Percentiles rank a stretch among this genome's conserved stretches.
Conservation (phyloP, 225 moss, liverwort and hornwort genomes). For the Lunularia cruciata region DNA sequence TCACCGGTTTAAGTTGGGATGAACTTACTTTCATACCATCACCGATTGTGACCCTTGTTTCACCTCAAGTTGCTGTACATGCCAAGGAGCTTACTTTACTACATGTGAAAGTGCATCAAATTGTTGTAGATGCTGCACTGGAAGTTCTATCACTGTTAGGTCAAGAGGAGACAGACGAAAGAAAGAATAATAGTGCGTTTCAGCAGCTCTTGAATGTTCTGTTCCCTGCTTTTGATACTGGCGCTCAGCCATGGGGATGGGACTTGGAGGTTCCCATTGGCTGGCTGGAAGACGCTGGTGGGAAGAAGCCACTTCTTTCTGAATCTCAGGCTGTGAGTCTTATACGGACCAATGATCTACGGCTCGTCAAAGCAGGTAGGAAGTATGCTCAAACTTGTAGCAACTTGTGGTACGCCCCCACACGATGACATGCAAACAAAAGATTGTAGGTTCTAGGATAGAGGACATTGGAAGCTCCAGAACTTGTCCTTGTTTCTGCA, state of each 20-base stretch:
- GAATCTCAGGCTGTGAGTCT: slow-evolving; percentile 74
- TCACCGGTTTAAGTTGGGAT: slow-evolving; percentile 46
- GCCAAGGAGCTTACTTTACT: slow-evolving; percentile 28
- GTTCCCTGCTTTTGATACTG: slow-evolving; percentile 50
- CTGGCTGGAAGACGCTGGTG: slow-evolving; percentile 74
- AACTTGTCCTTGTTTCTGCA: no score
- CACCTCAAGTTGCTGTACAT: slow-evolving; percentile 45
- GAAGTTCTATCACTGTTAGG: slow-evolving; percentile 74
- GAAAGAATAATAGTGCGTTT: slow-evolving; percentile 52
- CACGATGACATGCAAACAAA: no score
- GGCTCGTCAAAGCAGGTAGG: slow-evolving; percentile 84
- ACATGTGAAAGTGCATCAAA: slow-evolving; percentile 62
- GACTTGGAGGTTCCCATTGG: slow-evolving; percentile 52
- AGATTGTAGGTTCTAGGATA: no score
- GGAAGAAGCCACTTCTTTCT: slow-evolving; percentile 62
- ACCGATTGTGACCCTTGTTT: slow-evolving; percentile 67
- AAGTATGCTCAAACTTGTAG: no score
- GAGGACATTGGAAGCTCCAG: no score
- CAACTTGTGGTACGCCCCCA: no score
- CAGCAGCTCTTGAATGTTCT: slow-evolving; percentile 59
- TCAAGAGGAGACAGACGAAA: slow-evolving; percentile 46
- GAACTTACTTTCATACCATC: slow-evolving; percentile 39
- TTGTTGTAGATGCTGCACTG: slow-evolving; percentile 82
- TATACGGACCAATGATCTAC: slow-evolving; percentile 63
- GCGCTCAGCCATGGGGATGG: slow-evolving; percentile 29